Base-by-base conservation (phyloP, 1,139 yeast species). In the Sugiyamaella castrensis region DNA sequence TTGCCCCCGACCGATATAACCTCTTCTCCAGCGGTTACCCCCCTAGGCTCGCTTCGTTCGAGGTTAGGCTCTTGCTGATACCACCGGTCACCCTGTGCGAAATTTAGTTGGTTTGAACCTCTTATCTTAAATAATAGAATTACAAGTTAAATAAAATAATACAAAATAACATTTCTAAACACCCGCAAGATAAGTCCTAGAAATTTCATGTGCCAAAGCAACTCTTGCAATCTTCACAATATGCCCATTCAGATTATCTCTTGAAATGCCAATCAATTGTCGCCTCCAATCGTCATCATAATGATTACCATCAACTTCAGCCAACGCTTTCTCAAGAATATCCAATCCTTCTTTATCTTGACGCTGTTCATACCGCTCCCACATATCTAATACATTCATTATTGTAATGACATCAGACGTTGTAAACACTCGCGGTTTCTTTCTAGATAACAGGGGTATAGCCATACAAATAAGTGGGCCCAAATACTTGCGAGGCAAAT, bases 401-500 rank as follows among this genome's bases (percentile, higher is more conserved):
- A 79, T 66, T 13, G 72, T 63, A 19, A 79, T 70, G 46, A 79
- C 63, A 47, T 79, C 81, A 1, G 76, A 16, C 2, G 56, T 43
- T 11, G 48, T 49, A 46, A 62, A 57, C 24, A 59, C 55, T 8
- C 57, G 48, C 4, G 58, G 57, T 24, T 43, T 48, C 10, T 50
- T 46, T 2, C 53, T 48, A 8, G 53, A 48, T 24, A 60, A 47
- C 34, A 62, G 48, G 9, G 60, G 59, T 26, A 56, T 40, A 6
- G 56, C 48, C 73, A 51, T 73, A 59, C 57, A 69, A 66, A 59
- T 73, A 67, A 64, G 55, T n/a, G 59, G 46, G 4, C 59, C 64
- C 68, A 72, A 64, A 71, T 83, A 63, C 74, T 79, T 57, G 63
- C 73, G 49, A 1, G 94, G 95, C 54, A 87, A 62, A 62, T 80